A percentile compares a stretch with the other conserved stretches of the same genome.
Evolutionary conservation across 805 yeast species (phyloP).

Genomic region (Kuraishia piskuri): DNA sequence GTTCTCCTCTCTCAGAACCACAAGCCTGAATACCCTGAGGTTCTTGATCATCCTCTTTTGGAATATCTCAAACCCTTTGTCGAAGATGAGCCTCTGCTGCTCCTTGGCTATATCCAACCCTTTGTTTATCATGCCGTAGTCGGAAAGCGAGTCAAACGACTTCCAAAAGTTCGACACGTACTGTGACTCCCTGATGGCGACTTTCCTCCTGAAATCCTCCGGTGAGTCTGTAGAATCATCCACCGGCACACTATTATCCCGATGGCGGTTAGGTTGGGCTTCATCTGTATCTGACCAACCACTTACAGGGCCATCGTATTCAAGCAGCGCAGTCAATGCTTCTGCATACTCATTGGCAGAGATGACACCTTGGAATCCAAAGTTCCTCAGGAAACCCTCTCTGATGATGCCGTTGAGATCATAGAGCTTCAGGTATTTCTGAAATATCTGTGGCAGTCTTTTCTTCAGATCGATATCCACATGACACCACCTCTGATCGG

Average conservation of each 20-base stretch:
- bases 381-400: constrained; percentile 80
- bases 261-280: constrained; percentile 10
- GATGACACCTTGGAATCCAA: constrained; percentile 79
- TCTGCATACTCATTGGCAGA: constrained; percentile 94
- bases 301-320: constrained; percentile 40
- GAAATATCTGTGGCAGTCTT: constrained; percentile 60
- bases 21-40: constrained; percentile 71
- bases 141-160: constrained; percentile 45
- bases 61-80: constrained; percentile 82
- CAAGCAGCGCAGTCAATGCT: constrained; percentile 75
- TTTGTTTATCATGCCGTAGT: constrained; percentile 43
- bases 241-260: constrained; percentile 17
- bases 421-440: constrained; percentile 60
- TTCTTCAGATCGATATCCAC: constrained; percentile 76
- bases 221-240: constrained; percentile 7
- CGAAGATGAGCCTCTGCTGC: constrained; percentile 75
- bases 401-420: constrained; percentile 77
- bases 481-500: constrained; percentile 88
- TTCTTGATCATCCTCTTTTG: constrained; percentile 78
- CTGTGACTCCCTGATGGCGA: constrained; percentile 21
- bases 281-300: constrained; percentile 6
- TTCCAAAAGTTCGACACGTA: constrained; percentile 41
- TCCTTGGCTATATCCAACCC: constrained; percentile 83
- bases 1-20: constrained; percentile 59
- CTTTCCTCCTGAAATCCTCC: constrained; percentile 14